A percentile compares a stretch with the other conserved stretches of the same genome.
Conservation (phyloP, 2,329 filamentous ascomycete species). For the Aspergillus fijiensis region DNA sequence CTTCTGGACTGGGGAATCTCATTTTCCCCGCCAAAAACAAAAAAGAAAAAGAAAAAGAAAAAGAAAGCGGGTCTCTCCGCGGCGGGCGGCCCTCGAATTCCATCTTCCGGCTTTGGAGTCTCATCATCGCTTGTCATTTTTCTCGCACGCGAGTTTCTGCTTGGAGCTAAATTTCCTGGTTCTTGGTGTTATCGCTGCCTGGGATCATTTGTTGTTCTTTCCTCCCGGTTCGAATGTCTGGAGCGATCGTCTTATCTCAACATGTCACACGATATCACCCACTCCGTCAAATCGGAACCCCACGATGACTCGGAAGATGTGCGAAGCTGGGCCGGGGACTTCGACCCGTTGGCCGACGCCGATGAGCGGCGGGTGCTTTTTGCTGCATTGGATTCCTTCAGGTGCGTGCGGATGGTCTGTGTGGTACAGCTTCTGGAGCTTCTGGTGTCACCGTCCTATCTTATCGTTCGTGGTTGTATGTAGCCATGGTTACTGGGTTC, state of each 20-base stretch:
- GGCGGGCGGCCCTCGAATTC: background rate
- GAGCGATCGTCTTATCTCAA: background rate
- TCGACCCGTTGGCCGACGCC: conserved; percentile 67
- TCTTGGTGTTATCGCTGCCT: background rate
- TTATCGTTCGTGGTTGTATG: background rate
- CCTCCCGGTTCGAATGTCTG: background rate
- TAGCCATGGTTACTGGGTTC: background rate
- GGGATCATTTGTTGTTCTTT: background rate
- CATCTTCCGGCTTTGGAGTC: background rate
- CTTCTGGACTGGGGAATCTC: background rate
- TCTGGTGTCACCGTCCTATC: background rate
- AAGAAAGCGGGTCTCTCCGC: background rate
- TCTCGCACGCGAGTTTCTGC: background rate
- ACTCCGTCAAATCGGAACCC: background rate
- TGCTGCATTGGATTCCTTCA: conserved; percentile 82
- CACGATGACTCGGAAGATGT: conserved; percentile 20
- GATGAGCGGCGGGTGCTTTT: conserved; percentile 80
- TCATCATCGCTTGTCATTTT: background rate
- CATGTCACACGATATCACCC: background rate
- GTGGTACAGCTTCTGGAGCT: background rate
- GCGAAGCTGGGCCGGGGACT: conserved; percentile 59
- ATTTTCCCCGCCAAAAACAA: conserved; percentile 7
- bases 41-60: background rate
- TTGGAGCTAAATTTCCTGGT: background rate
- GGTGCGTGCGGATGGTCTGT: conserved; percentile 56